Percentiles rank a stretch among this genome's conserved stretches.
These are phyloP conservation scores for Yamadazyma buinensis DNA, from an alignment of 1,139 yeast species.

Conservation along the genomic window DNA sequence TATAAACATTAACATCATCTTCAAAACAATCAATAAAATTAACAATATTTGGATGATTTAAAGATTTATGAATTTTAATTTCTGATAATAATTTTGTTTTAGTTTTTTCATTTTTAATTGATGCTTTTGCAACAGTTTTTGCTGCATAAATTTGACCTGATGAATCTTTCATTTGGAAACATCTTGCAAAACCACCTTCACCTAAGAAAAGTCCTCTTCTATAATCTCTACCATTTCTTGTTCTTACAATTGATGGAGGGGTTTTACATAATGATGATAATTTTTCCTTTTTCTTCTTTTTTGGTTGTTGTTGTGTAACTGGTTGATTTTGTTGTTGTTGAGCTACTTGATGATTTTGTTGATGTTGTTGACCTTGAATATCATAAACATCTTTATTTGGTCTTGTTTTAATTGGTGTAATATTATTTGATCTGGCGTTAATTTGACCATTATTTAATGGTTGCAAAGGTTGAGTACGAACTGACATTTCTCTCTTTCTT, in stretches of 20 bases:
- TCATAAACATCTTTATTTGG: slow-evolving; percentile 10
- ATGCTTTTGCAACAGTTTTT: slow-evolving; percentile 94
- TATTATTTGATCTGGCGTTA: slow-evolving; percentile 30
- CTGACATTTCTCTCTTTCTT: slow-evolving; percentile 23
- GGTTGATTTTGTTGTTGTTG: slow-evolving; percentile 11
- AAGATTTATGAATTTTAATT: slow-evolving; percentile 89
- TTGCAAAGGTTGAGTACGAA: slow-evolving; percentile 44
- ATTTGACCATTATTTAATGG: slow-evolving; percentile 46
- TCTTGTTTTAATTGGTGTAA: slow-evolving; percentile 42
- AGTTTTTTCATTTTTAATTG: slow-evolving; percentile 87
- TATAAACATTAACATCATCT: slow-evolving; percentile 90
- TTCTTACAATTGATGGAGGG: slow-evolving; percentile 88
- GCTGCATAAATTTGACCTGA: slow-evolving; percentile 90
- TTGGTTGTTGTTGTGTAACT: slow-evolving; percentile 15
- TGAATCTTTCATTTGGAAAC: slow-evolving; percentile 93
- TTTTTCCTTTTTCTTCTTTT: slow-evolving; percentile 76
- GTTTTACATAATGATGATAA: slow-evolving; percentile 86
- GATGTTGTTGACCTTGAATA: slow-evolving; percentile 8
- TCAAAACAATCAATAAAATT: slow-evolving; percentile 93
- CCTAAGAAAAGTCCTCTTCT: slow-evolving; percentile 90
- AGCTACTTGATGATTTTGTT: slow-evolving; percentile 9
- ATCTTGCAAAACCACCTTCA: slow-evolving; percentile 98
- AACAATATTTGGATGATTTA: slow-evolving; percentile 86
- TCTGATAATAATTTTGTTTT: slow-evolving; percentile 86
- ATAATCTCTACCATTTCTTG: slow-evolving; percentile 83